Conservation (phyloP, 495 filamentous ascomycete genomes). For the Penicillium parvum region DNA sequence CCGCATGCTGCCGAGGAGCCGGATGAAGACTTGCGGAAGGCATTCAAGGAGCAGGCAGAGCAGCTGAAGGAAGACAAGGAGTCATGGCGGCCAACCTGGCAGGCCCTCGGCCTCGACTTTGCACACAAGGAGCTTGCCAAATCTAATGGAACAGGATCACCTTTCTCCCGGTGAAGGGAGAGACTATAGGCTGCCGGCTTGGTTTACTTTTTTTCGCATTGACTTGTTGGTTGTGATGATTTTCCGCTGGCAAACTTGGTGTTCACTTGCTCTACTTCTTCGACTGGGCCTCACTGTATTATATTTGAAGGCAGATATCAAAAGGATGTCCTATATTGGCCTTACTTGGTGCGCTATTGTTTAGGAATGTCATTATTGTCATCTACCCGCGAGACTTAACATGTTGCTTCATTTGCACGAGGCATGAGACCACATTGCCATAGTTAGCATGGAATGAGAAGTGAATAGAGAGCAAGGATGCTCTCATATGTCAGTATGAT, state of each 20-base stretch:
- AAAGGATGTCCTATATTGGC: slow-evolving; percentile 4
- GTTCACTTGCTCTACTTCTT: slow-evolving; percentile 3
- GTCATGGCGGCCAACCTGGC: slow-evolving; percentile 44
- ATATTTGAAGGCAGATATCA: slow-evolving; percentile 7
- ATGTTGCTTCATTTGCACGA: too few relatives aligned
- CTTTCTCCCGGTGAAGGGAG: slow-evolving; percentile 4
- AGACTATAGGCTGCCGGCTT: slow-evolving; percentile 2
- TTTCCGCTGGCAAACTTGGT: slow-evolving; percentile 7
- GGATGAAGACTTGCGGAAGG: slow-evolving; percentile 23
- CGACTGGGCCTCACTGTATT: slow-evolving; percentile 8
- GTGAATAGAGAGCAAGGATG: too few relatives aligned
- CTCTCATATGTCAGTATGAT: too few relatives aligned
- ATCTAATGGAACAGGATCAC: not conserved
- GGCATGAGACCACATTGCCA: too few relatives aligned
- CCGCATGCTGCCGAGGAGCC: slow-evolving; percentile 29
- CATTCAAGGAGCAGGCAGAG: slow-evolving; percentile 52
- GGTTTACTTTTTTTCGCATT: not conserved
- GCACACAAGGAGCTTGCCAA: slow-evolving; percentile 12
- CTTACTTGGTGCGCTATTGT: too few relatives aligned
- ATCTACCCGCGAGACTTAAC: too few relatives aligned
- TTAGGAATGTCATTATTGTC: too few relatives aligned
- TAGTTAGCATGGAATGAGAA: too few relatives aligned
- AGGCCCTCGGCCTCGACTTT: slow-evolving; percentile 37
- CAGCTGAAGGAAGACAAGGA: slow-evolving; percentile 44
- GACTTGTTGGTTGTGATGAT: slow-evolving; percentile 2